Evolutionary conservation across 75 land plant species (phyloP).

Genomic region (Adiantum capillusveneris): DNA sequence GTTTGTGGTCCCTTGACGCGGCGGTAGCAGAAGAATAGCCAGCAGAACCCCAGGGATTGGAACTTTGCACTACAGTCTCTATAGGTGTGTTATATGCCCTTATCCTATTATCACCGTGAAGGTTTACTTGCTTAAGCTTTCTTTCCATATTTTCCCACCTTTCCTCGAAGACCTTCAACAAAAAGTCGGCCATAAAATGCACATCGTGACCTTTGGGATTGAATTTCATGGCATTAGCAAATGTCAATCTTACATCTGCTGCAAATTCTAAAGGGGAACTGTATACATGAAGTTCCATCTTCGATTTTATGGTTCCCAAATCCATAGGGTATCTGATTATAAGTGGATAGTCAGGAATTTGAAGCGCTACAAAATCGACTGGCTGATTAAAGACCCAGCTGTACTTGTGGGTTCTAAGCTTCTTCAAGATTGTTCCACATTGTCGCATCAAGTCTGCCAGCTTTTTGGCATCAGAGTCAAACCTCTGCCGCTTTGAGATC

Average conservation of each 20-base stretch:
- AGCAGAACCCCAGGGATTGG: not conserved
- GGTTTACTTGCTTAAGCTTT: constrained; percentile 33
- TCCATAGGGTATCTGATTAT: constrained; percentile 72
- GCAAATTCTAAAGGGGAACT: constrained; percentile 41
- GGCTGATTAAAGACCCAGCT: constrained; percentile 66
- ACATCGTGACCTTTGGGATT: constrained; percentile 59
- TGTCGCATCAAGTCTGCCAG: constrained; percentile 17
- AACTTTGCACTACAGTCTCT: not conserved
- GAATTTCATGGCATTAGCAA: constrained; percentile 80
- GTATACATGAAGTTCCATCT: constrained; percentile 36
- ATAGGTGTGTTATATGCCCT: not conserved
- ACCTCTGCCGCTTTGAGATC: too few species aligned
- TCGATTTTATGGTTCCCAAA: constrained; percentile 58
- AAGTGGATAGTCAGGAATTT: constrained; percentile 59
- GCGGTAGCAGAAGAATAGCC: constrained; percentile 5
- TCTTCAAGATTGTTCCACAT: constrained; percentile 46
- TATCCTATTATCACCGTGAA: not conserved
- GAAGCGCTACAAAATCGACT: constrained; percentile 57
- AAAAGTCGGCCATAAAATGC: constrained; percentile 45
- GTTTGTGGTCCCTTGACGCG: constrained; percentile 8
- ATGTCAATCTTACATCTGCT: constrained; percentile 67
- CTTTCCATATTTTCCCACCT: constrained; percentile 64
- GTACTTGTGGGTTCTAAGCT: constrained; percentile 42
- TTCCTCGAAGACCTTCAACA: constrained; percentile 54
- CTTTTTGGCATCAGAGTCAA: too few species aligned